Percentiles rank a stretch among this genome's conserved stretches.
These are phyloP conservation scores for Gremmenia infestans DNA, from an alignment of 2,329 filamentous ascomycete genomes.

Conservation along the genomic window DNA sequence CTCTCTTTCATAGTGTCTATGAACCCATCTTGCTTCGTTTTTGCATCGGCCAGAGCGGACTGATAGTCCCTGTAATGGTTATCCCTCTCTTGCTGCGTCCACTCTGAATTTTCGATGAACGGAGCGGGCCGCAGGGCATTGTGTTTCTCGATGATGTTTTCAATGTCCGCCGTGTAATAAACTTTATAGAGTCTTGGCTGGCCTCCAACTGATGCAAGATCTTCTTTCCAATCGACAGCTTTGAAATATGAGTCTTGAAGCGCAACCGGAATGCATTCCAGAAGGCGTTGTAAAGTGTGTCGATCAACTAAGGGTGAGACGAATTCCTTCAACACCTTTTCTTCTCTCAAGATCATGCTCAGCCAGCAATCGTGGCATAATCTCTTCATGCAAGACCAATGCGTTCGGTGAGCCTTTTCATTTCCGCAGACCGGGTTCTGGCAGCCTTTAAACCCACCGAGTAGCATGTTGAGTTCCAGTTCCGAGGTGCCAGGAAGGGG, in stretches of 20 bases:
- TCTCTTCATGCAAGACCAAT: conserved; percentile 31
- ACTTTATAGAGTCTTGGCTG: conserved; percentile 27
- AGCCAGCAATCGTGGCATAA: conserved; percentile 29
- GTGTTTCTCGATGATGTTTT: conserved; percentile 24
- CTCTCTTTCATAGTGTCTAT: conserved; percentile 23
- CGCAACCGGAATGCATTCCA: conserved; percentile 29
- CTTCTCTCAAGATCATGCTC: conserved; percentile 26
- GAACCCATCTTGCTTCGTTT: conserved; percentile 22
- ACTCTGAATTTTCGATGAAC: conserved; percentile 21
- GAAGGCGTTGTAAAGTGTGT: conserved; percentile 6
- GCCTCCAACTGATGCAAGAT: conserved; percentile 15
- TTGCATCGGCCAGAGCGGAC: conserved; percentile 18
- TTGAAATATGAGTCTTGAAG: conserved; percentile 31
- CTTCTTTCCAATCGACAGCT: conserved; percentile 27
- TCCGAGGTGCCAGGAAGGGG: conserved; percentile 19
- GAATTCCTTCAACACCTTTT: conserved; percentile 25
- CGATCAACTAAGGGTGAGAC: not conserved
- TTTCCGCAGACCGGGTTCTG: conserved; percentile 22
- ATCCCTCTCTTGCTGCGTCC: conserved; percentile 23
- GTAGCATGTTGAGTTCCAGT: conserved; percentile 26
- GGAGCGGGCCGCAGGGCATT: conserved; percentile 24
- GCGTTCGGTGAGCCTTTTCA: conserved; percentile 23
- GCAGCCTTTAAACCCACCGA: conserved; percentile 28
- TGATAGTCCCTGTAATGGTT: conserved; percentile 19
- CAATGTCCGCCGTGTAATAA: conserved; percentile 24